A percentile compares a stretch with the other conserved stretches of the same genome.
phyloP scores from a whole-genome alignment of 495 filamentous ascomycete species.

The Hypomontagnella monticulosa region DNA sequence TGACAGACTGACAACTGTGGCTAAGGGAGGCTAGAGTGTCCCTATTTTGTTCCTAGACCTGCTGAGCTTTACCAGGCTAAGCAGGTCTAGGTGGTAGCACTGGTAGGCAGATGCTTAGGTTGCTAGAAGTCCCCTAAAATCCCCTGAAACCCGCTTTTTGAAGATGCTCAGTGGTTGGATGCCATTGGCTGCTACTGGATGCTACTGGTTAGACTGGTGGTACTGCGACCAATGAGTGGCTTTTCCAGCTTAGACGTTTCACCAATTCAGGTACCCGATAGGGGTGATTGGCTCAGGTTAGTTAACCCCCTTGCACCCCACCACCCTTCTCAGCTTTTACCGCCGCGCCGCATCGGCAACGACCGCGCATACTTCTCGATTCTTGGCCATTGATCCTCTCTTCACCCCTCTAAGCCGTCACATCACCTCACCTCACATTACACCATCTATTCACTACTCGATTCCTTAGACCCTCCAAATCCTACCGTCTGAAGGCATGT shows the following conservation, averaged over 20 bases:
- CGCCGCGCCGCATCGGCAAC: conserved; percentile 29
- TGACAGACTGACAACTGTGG: conserved; percentile 21
- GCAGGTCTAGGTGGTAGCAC: not conserved
- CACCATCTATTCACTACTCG: conserved; percentile 7
- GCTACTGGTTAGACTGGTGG: conserved; percentile 4
- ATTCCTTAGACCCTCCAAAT: conserved; percentile 24
- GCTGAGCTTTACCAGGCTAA: conserved; percentile 8
- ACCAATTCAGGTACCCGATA: conserved; percentile 42
- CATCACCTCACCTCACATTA: conserved; percentile 14
- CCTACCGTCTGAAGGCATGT: conserved; percentile 14
- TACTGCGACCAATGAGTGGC: conserved; percentile 28
- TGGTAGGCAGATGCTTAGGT: too few species aligned
- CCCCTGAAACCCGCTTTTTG: conserved; percentile 40
- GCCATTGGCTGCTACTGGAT: too few species aligned
- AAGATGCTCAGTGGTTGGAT: too few species aligned
- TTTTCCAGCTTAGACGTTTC: conserved; percentile 25
- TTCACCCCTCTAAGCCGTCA: not conserved
- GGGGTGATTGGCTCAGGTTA: conserved; percentile 33
- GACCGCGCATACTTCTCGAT: conserved; percentile 25
- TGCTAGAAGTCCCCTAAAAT: not conserved
- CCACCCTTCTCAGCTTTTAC: conserved; percentile 32
- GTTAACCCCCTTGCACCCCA: conserved; percentile 6
- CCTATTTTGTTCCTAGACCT: conserved; percentile 7
- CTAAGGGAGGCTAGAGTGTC: conserved; percentile 14
- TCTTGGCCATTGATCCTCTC: conserved; percentile 14